Conservation (phyloP, 352 stramenopile species). For the Globisporangium splendens region DNA sequence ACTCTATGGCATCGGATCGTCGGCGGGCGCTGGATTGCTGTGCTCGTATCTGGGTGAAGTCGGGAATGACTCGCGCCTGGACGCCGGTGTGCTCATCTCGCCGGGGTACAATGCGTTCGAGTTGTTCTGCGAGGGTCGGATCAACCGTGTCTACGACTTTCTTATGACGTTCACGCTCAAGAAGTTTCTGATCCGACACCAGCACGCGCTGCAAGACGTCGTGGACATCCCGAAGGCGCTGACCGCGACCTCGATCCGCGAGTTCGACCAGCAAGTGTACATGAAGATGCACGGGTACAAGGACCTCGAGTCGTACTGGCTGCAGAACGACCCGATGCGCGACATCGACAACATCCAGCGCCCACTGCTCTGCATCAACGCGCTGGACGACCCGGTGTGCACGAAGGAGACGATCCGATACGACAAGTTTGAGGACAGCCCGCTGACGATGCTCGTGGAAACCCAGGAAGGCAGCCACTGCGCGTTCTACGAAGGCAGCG, state of each 20-base stretch:
- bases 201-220: conserved; percentile 32
- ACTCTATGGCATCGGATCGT: conserved; percentile 72
- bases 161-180: conserved; percentile 78
- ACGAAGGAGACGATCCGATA: conserved; percentile 72
- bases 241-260: conserved; percentile 43
- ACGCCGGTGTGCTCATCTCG: conserved; percentile 64
- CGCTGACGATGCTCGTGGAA: conserved; percentile 47
- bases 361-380: conserved; percentile 71
- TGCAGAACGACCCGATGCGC: conserved; percentile 75
- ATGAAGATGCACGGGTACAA: conserved; percentile 77
- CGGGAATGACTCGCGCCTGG: conserved; percentile 42
- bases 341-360: conserved; percentile 46
- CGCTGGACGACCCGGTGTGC: conserved; percentile 74
- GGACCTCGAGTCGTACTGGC: conserved; percentile 65
- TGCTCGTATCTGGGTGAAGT: conserved; percentile 73
- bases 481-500: conserved; percentile 65
- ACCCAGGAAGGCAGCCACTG: conserved; percentile 69
- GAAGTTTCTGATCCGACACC: conserved; percentile 54
- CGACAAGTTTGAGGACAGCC: conserved; percentile 44
- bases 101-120: conserved; percentile 74
- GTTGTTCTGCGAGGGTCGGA: conserved; percentile 63
- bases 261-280: conserved; percentile 79
- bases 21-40: conserved; percentile 62
- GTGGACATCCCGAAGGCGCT: conserved; percentile 50
- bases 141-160: conserved; percentile 72